Evolutionary conservation across 75 land plant genomes (phyloP).

Genomic region (Cunninghamia lanceolata): DNA sequence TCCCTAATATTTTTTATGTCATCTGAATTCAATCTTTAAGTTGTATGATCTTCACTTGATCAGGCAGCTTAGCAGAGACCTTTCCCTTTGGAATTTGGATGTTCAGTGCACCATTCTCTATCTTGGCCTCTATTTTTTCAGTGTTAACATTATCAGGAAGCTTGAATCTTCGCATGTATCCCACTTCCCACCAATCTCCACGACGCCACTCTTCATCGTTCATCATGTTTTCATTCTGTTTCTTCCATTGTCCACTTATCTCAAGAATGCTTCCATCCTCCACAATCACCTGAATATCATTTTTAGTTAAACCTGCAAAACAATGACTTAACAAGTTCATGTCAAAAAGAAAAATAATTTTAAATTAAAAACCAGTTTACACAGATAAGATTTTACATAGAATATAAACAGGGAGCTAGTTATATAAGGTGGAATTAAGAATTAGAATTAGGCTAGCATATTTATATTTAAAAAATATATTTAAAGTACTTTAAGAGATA

Average conservation of each 20-base stretch:
- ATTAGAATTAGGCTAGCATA: too few relatives aligned
- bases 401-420: too few relatives aligned
- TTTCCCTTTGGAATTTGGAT: conserved; percentile 38
- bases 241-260: conserved; percentile 50
- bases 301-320: conserved; percentile 22
- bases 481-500: too few relatives aligned
- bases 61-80: neutral
- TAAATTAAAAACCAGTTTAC: too few relatives aligned
- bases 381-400: too few relatives aligned
- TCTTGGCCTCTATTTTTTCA: conserved; percentile 30
- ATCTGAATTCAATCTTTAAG: neutral
- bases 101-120: conserved; percentile 33
- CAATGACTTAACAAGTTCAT: neutral
- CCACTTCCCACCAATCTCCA: conserved; percentile 52
- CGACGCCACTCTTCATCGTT: conserved; percentile 32
- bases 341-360: too few relatives aligned
- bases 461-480: too few relatives aligned
- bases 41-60: neutral
- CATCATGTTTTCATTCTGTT: neutral
- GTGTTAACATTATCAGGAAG: conserved; percentile 44
- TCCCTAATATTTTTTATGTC: neutral
- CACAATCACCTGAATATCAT: conserved; percentile 24
- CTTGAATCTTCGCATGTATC: conserved; percentile 50
- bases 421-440: too few relatives aligned
- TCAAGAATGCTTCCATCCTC: conserved; percentile 47